Evolutionary conservation across 139 green algal species (phyloP), one percentile per base, ranked within the genome.

Genomic region (Auxenochlorella pyrenoidosa): DNA sequence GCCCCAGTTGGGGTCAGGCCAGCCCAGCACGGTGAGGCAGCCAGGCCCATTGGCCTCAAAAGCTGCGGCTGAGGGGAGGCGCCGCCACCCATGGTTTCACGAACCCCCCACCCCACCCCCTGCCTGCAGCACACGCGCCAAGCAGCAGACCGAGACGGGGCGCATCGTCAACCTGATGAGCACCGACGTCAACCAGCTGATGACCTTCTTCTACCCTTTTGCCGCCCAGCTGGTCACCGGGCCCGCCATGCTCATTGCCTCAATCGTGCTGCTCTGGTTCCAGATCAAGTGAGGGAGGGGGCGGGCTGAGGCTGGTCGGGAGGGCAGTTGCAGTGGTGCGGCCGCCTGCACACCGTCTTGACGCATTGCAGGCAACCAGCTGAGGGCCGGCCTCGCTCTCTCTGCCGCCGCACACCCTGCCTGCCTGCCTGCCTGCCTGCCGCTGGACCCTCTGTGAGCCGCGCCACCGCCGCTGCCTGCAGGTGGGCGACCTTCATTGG

Each of bases 401-500:
- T n/a, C n/a, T n/a, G n/a, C n/a, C n/a, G 22, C 24, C 6, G 2
- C 26, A 32, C 24, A 36, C 26, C 5, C 63, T 72, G 24, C 63
- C 22, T 32, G 8, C 63, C 24, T 36, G 63, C 63, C 63, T 72
- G 63, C 54, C 54, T 24, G 54, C 54, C 12, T 58, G 47, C 47
- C 72, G 3, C 72, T 24, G 54, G 19, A 26, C 21, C 72, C 38
- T n/a, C 38, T 19, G 5, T 15, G 10, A 30, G 28, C 22, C 22
- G 2, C 41, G 0, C 60, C 44, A 36, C 26, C 38, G 18, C 28
- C 40, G 87, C 72, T n/a, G 86, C 82, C 75, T 73, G 81, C 83
- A 88, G 91, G 13, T 98, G 95, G 96, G 92, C 91, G 30, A 96
- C 96, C 12, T 96, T 99, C 88, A 94, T 98, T 63, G 97, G 97